Conservation (phyloP, 2,329 filamentous ascomycete species). For the Ploettnerulaceae sp. region DNA sequence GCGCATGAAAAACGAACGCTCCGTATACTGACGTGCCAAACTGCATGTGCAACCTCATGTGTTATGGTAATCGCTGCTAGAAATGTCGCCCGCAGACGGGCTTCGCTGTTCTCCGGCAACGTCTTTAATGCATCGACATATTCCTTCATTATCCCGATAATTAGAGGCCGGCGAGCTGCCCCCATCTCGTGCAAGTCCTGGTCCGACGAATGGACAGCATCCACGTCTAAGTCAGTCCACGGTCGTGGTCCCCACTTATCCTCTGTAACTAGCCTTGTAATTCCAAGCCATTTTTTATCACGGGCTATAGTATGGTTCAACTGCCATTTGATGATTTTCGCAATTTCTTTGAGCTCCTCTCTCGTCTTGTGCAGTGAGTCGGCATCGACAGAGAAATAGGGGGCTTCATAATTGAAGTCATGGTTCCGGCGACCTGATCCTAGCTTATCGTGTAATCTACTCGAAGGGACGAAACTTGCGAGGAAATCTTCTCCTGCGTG, state of each 20-base stretch:
- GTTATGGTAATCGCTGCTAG: conserved; percentile 27
- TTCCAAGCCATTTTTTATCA: conserved; percentile 12
- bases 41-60: conserved; percentile 29
- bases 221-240: conserved; percentile 2
- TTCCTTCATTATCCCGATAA: conserved; percentile 24
- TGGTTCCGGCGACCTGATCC: neutral
- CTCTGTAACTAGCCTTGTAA: conserved; percentile 7
- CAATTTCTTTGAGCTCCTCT: conserved; percentile 19
- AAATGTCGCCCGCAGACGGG: conserved; percentile 23
- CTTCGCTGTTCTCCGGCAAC: conserved; percentile 13
- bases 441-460: conserved; percentile 7
- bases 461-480: conserved; percentile 23
- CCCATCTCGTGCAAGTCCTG: conserved; percentile 3
- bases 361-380: conserved; percentile 12
- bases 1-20: too few species aligned
- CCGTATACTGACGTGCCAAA: conserved; percentile 15
- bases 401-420: neutral
- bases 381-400: neutral
- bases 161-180: conserved; percentile 16
- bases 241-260: conserved; percentile 8
- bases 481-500: conserved; percentile 24
- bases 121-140: conserved; percentile 22
- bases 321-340: conserved; percentile 23
- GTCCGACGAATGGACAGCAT: conserved; percentile 14
- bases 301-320: conserved; percentile 20